Percentiles rank a stretch among this genome's conserved stretches.
Conservation (phyloP, 2,329 filamentous ascomycete species). For the Alternaria ethzedia region DNA sequence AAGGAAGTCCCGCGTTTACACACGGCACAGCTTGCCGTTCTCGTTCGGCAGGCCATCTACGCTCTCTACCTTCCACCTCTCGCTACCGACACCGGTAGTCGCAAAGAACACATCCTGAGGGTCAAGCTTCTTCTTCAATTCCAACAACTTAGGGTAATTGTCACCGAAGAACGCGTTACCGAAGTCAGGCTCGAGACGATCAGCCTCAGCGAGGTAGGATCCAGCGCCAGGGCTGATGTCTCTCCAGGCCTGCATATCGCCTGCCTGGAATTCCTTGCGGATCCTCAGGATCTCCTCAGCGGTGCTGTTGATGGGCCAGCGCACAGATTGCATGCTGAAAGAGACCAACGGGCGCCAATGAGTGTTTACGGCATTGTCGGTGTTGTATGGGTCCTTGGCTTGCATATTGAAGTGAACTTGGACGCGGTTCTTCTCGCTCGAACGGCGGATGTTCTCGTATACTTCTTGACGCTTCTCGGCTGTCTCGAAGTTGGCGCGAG, state of each 20-base stretch:
- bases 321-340: constrained; percentile 41
- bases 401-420: constrained; percentile 48
- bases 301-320: constrained; percentile 41
- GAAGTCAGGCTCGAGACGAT: constrained; percentile 43
- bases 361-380: constrained; percentile 41
- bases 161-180: constrained; percentile 41
- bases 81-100: constrained; percentile 41
- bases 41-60: constrained; percentile 44
- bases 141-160: constrained; percentile 39
- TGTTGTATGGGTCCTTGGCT: constrained; percentile 34
- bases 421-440: constrained; percentile 44
- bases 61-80: constrained; percentile 44
- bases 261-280: constrained; percentile 32
- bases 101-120: constrained; percentile 46
- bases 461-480: constrained; percentile 40
- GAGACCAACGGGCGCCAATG: constrained; percentile 36
- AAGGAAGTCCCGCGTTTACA: background rate
- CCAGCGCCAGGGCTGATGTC: constrained; percentile 40
- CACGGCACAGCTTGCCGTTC: constrained; percentile 45
- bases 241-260: constrained; percentile 42
- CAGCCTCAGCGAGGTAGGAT: constrained; percentile 39
- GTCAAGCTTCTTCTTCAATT: constrained; percentile 42
- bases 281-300: constrained; percentile 33
- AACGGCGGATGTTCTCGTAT: constrained; percentile 32
- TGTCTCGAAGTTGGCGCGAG: constrained; percentile 42